A percentile compares a stretch with the other conserved stretches of the same genome.
Conservation (phyloP, 164 flowering plant species). For the Pachysandra terminalis region DNA sequence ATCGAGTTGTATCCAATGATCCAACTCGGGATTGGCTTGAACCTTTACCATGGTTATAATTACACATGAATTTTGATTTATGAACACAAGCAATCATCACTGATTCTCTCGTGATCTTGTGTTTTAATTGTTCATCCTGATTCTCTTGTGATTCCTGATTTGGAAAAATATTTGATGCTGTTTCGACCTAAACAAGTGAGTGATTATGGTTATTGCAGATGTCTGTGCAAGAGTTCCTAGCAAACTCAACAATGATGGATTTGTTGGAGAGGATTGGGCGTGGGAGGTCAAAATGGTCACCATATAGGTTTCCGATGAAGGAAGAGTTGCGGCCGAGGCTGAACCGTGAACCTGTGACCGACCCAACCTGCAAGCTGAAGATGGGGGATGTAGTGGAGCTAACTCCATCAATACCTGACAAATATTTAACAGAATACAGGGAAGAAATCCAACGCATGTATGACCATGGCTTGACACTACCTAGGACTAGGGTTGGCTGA, state of each 20-base stretch:
- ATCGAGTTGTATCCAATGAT: no score
- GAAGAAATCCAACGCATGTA: slow-evolving; percentile 97
- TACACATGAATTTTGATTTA: no score
- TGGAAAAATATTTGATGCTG: no score
- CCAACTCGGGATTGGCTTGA: no score
- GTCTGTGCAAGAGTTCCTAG: slow-evolving; percentile 90
- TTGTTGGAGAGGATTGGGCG: slow-evolving; percentile 62
- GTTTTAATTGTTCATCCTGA: background rate
- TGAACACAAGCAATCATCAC: no score
- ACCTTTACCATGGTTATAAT: no score
- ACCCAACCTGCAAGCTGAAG: slow-evolving; percentile 59
- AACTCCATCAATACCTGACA: slow-evolving; percentile 77
- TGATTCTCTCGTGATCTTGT: background rate
- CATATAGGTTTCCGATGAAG: slow-evolving; percentile 63
- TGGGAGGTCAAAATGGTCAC: slow-evolving; percentile 55
- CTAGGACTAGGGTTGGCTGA: slow-evolving; percentile 27
- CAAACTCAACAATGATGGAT: slow-evolving; percentile 68
- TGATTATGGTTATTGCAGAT: slow-evolving; percentile 47
- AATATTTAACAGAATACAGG: slow-evolving; percentile 70
- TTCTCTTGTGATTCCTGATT: no score
- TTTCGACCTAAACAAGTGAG: background rate
- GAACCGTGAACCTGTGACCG: slow-evolving; percentile 64
- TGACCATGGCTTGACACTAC: slow-evolving; percentile 36
- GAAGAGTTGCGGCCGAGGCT: slow-evolving; percentile 84
- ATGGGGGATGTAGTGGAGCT: slow-evolving; percentile 97